Evolutionary conservation across 2,329 filamentous ascomycete genomes (phyloP).

Genomic region (Tolypocladium ovalisporum): DNA sequence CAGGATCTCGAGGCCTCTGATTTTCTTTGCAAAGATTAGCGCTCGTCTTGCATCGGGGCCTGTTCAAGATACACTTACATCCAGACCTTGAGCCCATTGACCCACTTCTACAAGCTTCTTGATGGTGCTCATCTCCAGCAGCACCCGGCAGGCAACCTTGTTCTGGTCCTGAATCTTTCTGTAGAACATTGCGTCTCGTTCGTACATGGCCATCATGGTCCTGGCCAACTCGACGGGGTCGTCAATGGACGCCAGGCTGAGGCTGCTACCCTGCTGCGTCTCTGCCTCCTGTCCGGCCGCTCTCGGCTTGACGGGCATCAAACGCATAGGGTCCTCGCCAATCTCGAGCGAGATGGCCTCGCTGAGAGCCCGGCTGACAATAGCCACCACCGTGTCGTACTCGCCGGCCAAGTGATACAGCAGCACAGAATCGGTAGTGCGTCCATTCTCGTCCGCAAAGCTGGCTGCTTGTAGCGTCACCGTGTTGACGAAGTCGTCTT

Average conservation of each 20-base stretch:
- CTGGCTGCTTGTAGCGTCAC: constrained; percentile 88
- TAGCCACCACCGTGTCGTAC: constrained; percentile 85
- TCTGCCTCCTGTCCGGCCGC: constrained; percentile 27
- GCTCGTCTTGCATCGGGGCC: background rate
- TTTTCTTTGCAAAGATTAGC: constrained; percentile 42
- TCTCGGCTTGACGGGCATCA: constrained; percentile 72
- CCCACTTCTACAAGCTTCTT: constrained; percentile 43
- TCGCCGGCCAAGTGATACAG: constrained; percentile 91
- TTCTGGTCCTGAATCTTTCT: constrained; percentile 46
- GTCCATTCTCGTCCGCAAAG: constrained; percentile 87
- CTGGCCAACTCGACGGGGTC: constrained; percentile 48
- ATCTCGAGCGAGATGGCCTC: constrained; percentile 82
- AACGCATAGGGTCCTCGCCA: constrained; percentile 65
- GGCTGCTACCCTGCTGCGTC: constrained; percentile 36
- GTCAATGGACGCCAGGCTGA: constrained; percentile 49
- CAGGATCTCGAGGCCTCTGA: constrained; percentile 65
- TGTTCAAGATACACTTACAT: constrained; percentile 33
- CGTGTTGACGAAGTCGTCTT: constrained; percentile 78
- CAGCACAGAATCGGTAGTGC: constrained; percentile 86
- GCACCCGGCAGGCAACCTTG: constrained; percentile 42
- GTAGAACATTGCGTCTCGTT: constrained; percentile 50
- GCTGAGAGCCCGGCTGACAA: constrained; percentile 82
- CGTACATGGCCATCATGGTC: constrained; percentile 54
- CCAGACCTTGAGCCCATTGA: constrained; percentile 46
- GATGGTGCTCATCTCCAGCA: constrained; percentile 51